Evolutionary conservation across 371 early-diverging fungal genomes (phyloP), one percentile per base, ranked within the genome.

Genomic region (Rhizopus sp.): DNA sequence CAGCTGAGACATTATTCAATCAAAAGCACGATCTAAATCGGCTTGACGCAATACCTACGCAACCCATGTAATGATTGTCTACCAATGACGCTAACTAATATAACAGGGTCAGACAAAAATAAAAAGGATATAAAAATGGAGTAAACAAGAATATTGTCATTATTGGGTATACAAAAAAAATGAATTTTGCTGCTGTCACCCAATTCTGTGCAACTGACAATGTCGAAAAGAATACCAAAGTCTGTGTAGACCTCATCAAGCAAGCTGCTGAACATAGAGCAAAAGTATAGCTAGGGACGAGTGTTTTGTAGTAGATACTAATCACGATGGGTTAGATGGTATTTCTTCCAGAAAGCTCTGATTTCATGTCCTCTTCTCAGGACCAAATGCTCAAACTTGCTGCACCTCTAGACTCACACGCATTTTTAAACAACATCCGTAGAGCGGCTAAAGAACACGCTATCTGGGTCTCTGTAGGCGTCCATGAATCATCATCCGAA

Each of bases 301-400:
- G n/a, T n/a, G n/a, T n/a, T n/a, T n/a, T n/a, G n/a, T n/a, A n/a
- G n/a, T n/a, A n/a, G n/a, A n/a, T n/a, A n/a, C n/a, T n/a, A n/a
- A n/a, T n/a, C n/a, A n/a, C n/a, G n/a, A n/a, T n/a, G 1, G 5
- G 40, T 29, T 57, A 88, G 88, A 85, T 89, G 78, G 62, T 93
- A 17, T 94, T 93, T 71, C 72, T 94, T 8, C 94, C 94, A 0
- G 94, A 94, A 61, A 85, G 90, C 5, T 85, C 87, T 31, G 94
- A 94, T 68, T 94, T 90, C 59, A 87, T 93, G 42, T 82, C 88
- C 9, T 71, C 66, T 23, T 69, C 68, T 38, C 68, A 66, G 13
- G 73, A 75, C 13, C 78, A 85, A 53, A 69, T 81, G 5, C 38
- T 80, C 1, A 45, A 63, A 5, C 70, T 90, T 12, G 77, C 91